Percentiles rank a stretch among this genome's conserved stretches.
Conservation (phyloP, 2,329 filamentous ascomycete species). For the Rhinocladiella similis region DNA sequence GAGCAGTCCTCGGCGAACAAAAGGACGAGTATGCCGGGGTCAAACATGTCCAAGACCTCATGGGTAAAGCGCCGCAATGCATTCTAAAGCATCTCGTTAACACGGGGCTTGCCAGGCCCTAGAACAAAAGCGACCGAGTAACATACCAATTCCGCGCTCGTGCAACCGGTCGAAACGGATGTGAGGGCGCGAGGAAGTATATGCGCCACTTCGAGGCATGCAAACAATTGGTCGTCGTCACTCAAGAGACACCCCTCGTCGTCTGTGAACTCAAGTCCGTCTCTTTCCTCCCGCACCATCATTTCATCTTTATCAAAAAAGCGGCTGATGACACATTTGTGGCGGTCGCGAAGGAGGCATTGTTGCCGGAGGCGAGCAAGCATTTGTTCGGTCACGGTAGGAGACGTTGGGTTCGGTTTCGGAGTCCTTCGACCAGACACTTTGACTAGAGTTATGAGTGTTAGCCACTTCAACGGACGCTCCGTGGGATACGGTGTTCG, state of each 20-base stretch:
- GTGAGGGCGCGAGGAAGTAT: slow-evolving; percentile 29
- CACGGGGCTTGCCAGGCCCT: too few relatives aligned
- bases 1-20: too few relatives aligned
- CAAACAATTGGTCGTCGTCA: slow-evolving; percentile 19
- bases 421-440: slow-evolving; percentile 27
- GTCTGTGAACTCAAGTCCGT: slow-evolving; percentile 19
- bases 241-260: slow-evolving; percentile 25
- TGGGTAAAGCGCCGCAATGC: slow-evolving; percentile 5
- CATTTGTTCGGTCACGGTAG: slow-evolving; percentile 10
- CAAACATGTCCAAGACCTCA: slow-evolving; percentile 8
- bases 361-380: slow-evolving; percentile 8
- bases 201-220: slow-evolving; percentile 31
- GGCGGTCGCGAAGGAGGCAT: slow-evolving; percentile 18
- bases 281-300: slow-evolving; percentile 2
- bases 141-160: slow-evolving; percentile 5
- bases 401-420: slow-evolving; percentile 22
- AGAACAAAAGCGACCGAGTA: too few relatives aligned
- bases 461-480: not conserved
- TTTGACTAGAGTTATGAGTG: slow-evolving; percentile 23
- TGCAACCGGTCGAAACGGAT: not conserved
- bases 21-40: not conserved
- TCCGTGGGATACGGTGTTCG: not conserved
- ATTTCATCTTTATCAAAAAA: slow-evolving; percentile 13
- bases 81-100: not conserved
- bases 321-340: slow-evolving; percentile 18